phyloP scores from a whole-genome alignment of 2,329 filamentous ascomycete genomes.

The Herpotrichia juniperi region DNA sequence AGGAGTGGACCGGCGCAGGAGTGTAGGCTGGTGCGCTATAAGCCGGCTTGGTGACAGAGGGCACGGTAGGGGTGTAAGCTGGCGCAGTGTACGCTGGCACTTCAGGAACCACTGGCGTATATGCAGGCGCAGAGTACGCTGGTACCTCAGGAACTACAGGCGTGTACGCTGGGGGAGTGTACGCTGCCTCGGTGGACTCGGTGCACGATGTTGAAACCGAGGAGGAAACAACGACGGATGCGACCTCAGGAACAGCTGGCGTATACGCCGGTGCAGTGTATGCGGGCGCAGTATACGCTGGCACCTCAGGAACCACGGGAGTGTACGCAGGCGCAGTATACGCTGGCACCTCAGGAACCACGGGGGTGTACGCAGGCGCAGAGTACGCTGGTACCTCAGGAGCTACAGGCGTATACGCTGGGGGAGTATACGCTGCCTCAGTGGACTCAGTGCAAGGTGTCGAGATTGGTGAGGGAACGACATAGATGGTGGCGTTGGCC shows the following conservation, averaged over 20 bases:
- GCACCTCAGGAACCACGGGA: no score
- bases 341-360: not conserved
- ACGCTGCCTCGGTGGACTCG: not conserved
- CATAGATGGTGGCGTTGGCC: slow-evolving; percentile 32
- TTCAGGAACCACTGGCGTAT: slow-evolving; percentile 46
- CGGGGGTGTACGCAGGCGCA: not conserved
- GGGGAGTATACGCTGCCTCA: slow-evolving; percentile 31
- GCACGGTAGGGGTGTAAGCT: slow-evolving; percentile 62
- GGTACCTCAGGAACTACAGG: no score
- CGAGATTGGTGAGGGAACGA: slow-evolving; percentile 37
- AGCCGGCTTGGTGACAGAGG: slow-evolving; percentile 57
- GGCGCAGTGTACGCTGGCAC: slow-evolving; percentile 43
- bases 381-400: not conserved
- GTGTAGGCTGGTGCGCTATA: slow-evolving; percentile 12
- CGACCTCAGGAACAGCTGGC: slow-evolving; percentile 51
- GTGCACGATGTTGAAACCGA: not conserved
- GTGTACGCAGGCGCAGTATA: not conserved
- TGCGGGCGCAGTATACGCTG: no score
- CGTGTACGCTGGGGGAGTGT: not conserved
- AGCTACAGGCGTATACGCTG: not conserved
- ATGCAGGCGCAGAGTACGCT: not conserved
- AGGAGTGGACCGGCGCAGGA: slow-evolving; percentile 26
- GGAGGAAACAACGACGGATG: no score
- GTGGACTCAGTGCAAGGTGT: slow-evolving; percentile 58
- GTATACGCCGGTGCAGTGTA: no score